A percentile compares a stretch with the other conserved stretches of the same genome.
Evolutionary conservation across 257 asterid genomes (phyloP).

Genomic region (Fraxinus quadrangulata): DNA sequence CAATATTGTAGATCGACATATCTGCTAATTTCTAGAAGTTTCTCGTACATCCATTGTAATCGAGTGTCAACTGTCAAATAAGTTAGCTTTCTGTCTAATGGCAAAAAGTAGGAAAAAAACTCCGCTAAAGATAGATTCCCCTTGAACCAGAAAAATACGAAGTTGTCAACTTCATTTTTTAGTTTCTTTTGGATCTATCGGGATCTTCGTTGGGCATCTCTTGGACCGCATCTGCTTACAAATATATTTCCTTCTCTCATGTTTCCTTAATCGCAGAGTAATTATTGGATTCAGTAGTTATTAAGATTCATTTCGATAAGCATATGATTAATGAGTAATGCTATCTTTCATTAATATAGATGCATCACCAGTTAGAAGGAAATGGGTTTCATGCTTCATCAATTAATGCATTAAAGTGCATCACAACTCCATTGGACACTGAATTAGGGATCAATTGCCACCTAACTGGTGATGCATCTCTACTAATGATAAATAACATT

Average conservation of each 20-base stretch:
- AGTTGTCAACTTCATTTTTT: background rate
- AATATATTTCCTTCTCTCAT: too few species aligned
- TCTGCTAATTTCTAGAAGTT: background rate
- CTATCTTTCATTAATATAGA: too few species aligned
- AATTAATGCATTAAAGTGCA: too few species aligned
- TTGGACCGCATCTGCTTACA: background rate
- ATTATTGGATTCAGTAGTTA: background rate
- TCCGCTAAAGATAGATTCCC: background rate
- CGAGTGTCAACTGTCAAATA: background rate
- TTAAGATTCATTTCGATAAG: background rate
- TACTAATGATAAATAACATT: too few species aligned
- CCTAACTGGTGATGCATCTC: too few species aligned
- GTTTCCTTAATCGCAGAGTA: background rate
- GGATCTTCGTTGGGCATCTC: background rate
- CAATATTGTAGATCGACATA: background rate
- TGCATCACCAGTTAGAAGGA: too few species aligned
- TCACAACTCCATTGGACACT: too few species aligned
- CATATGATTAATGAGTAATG: too few species aligned
- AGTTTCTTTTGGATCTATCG: background rate
- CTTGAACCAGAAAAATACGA: background rate
- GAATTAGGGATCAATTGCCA: too few species aligned
- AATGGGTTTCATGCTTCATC: too few species aligned
- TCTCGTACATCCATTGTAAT: background rate
- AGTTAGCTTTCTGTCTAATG: background rate
- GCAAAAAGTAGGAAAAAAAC: background rate